phyloP scores from a whole-genome alignment of 352 stramenopile genomes.

The Phytophthora capsici region DNA sequence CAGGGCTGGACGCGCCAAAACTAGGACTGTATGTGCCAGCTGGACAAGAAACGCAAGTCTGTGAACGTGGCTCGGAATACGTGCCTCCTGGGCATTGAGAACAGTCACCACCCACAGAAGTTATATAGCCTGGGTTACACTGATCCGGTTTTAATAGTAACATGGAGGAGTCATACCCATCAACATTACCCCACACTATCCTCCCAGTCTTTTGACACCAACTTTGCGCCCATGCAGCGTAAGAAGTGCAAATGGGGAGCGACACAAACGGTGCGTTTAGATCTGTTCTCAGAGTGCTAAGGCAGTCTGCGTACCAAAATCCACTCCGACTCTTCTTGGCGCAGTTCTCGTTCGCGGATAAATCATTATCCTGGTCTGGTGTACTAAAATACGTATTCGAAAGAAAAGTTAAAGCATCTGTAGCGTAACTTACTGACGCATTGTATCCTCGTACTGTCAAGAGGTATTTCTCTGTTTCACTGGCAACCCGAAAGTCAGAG shows the following conservation, averaged over 20 bases:
- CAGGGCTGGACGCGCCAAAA: slow-evolving; percentile 21
- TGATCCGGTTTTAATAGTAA: slow-evolving; percentile 55
- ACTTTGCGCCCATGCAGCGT: slow-evolving; percentile 50
- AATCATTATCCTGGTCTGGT: slow-evolving; percentile 61
- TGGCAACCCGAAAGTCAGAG: slow-evolving; percentile 50
- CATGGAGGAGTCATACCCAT: slow-evolving; percentile 53
- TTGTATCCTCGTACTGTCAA: slow-evolving; percentile 51
- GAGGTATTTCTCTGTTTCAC: slow-evolving; percentile 54
- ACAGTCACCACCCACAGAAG: slow-evolving; percentile 31
- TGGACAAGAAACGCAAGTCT: slow-evolving; percentile 43
- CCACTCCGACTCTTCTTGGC: slow-evolving; percentile 52
- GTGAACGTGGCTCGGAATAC: slow-evolving; percentile 42
- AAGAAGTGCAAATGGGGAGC: slow-evolving; percentile 49
- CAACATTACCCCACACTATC: slow-evolving; percentile 61
- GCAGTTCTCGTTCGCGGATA: slow-evolving; percentile 50
- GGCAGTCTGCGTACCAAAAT: slow-evolving; percentile 66
- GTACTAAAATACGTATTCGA: slow-evolving; percentile 72
- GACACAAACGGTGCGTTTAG: slow-evolving; percentile 59
- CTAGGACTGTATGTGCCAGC: slow-evolving; percentile 56
- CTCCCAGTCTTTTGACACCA: slow-evolving; percentile 55
- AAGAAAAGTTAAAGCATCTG: slow-evolving; percentile 49
- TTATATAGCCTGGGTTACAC: slow-evolving; percentile 40
- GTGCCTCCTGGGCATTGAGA: slow-evolving; percentile 45
- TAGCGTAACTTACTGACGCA: slow-evolving; percentile 38
- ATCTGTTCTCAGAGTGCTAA: slow-evolving; percentile 44